Conservation (phyloP, 2,329 filamentous ascomycete genomes). For the Botrytis byssoidea region DNA sequence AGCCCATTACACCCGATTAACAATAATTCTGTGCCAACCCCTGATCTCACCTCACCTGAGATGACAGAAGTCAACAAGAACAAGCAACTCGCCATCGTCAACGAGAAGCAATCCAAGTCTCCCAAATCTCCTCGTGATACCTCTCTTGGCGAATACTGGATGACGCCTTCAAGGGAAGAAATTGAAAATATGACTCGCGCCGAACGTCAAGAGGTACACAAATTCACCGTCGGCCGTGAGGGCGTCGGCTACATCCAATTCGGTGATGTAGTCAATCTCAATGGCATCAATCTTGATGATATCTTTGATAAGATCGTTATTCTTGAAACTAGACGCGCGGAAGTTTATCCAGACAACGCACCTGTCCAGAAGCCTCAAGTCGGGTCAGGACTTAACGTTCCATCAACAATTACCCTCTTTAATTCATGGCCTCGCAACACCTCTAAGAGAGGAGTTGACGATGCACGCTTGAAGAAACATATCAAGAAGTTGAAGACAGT, state of each 20-base stretch:
- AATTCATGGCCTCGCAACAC: constrained; percentile 85
- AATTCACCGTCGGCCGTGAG: constrained; percentile 79
- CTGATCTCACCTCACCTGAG: constrained; percentile 57
- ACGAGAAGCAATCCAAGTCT: constrained; percentile 59
- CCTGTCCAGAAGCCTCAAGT: constrained; percentile 74
- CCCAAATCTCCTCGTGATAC: constrained; percentile 18
- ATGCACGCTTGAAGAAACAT: constrained; percentile 75
- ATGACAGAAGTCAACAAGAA: constrained; percentile 65
- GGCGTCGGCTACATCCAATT: constrained; percentile 82
- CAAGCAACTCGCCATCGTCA: constrained; percentile 76
- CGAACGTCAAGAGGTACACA: constrained; percentile 69
- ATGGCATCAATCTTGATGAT: constrained; percentile 73
- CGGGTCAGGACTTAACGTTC: constrained; percentile 89
- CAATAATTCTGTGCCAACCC: constrained; percentile 52
- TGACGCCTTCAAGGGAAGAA: constrained; percentile 71
- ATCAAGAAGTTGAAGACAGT: constrained; percentile 78
- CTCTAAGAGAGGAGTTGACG: constrained; percentile 60
- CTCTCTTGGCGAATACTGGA: constrained; percentile 76
- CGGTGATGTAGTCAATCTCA: constrained; percentile 78
- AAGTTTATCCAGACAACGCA: constrained; percentile 68
- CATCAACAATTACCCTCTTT: constrained; percentile 80
- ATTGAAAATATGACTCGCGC: constrained; percentile 76
- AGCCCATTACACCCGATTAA: constrained; percentile 35
- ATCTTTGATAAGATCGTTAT: constrained; percentile 74
- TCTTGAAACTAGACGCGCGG: constrained; percentile 74